Conservation (phyloP, 345 rosid genomes). For the Orychophragmus violaceus region DNA sequence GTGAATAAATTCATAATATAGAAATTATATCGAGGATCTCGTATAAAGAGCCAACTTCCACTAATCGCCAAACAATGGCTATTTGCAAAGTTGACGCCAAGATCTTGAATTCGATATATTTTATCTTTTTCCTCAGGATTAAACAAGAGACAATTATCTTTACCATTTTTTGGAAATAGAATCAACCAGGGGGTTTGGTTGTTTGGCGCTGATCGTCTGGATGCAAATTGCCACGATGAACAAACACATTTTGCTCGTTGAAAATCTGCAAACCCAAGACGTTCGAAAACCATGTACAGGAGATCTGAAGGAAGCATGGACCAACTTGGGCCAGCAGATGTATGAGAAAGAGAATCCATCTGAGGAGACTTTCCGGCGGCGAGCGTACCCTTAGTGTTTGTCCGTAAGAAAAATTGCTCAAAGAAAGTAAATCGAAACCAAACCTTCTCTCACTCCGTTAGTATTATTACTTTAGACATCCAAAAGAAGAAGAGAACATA, state of each 20-base stretch:
- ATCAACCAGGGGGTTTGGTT: constrained; percentile 2
- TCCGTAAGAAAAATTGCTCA: too few species aligned
- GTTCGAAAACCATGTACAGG: neutral
- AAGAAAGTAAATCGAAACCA: too few species aligned
- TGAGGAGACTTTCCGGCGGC: neutral
- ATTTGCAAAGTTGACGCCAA: neutral
- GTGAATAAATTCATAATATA: neutral
- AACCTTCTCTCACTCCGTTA: too few species aligned
- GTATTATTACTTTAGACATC: too few species aligned
- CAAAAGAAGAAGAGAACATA: too few species aligned
- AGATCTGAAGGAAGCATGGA: neutral
- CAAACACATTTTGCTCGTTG: constrained; percentile 8
- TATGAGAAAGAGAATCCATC: neutral
- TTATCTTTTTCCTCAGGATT: constrained; percentile 1
- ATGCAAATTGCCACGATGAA: neutral
- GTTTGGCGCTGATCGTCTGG: neutral
- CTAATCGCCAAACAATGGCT: neutral
- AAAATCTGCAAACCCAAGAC: constrained; percentile 4
- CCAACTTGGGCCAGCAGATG: neutral
- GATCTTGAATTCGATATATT: neutral
- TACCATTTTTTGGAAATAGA: neutral
- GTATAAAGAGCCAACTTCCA: constrained; percentile 7
- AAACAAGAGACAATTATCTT: neutral
- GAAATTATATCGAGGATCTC: neutral
- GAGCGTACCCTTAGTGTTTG: neutral